These are phyloP conservation scores for Penicillium frequentans DNA, from an alignment of 2,329 filamentous ascomycete genomes.

Conservation along the genomic window DNA sequence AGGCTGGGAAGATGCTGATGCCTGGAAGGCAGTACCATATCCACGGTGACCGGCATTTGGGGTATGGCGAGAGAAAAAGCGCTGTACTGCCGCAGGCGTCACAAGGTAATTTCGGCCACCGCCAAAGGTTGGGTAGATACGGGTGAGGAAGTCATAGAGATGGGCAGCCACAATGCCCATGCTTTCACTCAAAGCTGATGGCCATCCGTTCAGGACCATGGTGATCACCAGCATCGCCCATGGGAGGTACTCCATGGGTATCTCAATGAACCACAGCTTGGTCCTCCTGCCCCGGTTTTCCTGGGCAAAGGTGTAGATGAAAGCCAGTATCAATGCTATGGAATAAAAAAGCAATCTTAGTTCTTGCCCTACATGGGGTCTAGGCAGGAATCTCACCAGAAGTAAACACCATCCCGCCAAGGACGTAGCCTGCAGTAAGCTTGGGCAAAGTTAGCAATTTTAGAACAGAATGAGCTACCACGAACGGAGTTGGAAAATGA, in stretches of 20 bases:
- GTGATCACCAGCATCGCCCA: constrained; percentile 75
- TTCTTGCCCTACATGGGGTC: not conserved
- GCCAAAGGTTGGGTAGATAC: constrained; percentile 85
- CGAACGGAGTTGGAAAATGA: constrained; percentile 7
- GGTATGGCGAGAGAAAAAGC: constrained; percentile 57
- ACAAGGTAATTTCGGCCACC: constrained; percentile 74
- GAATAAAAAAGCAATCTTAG: not conserved
- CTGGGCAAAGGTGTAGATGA: constrained; percentile 81
- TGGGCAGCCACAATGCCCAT: constrained; percentile 87
- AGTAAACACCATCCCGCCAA: constrained; percentile 38
- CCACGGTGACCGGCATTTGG: constrained; percentile 51
- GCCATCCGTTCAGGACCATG: constrained; percentile 65
- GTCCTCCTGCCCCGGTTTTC: constrained; percentile 77
- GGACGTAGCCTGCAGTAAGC: constrained; percentile 42
- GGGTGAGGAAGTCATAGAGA: constrained; percentile 83
- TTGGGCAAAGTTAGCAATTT: constrained; percentile 30
- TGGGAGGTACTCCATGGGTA: constrained; percentile 79
- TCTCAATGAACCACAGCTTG: constrained; percentile 77
- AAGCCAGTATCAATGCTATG: constrained; percentile 70
- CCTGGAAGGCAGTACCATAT: constrained; percentile 63
- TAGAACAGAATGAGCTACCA: constrained; percentile 22
- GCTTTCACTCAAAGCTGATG: constrained; percentile 61
- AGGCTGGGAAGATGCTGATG: constrained; percentile 24
- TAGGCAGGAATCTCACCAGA: constrained; percentile 30
- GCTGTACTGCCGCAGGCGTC: constrained; percentile 71